A percentile compares a stretch with the other conserved stretches of the same genome.
phyloP scores from a whole-genome alignment of 805 yeast species.

The Wickerhamomyces rabaulensis region DNA sequence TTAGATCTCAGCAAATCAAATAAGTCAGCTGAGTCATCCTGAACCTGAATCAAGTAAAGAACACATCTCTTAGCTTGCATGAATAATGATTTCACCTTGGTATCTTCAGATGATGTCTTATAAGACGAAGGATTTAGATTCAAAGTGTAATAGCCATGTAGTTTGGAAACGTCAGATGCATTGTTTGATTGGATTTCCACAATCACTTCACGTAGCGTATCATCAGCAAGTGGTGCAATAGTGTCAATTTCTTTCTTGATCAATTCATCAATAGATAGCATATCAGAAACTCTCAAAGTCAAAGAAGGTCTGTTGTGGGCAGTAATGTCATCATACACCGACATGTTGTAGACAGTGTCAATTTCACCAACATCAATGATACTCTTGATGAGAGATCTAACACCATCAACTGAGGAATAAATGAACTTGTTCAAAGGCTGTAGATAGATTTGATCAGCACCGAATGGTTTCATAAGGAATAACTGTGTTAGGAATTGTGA shows the following conservation, averaged over 20 bases:
- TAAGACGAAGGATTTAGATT: slow-evolving; percentile 54
- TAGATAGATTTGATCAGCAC: slow-evolving; percentile 53
- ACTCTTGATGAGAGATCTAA: slow-evolving; percentile 38
- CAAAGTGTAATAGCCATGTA: slow-evolving; percentile 50
- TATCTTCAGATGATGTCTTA: slow-evolving; percentile 41
- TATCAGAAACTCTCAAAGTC: slow-evolving; percentile 39
- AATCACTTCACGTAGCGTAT: slow-evolving; percentile 44
- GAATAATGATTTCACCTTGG: slow-evolving; percentile 52
- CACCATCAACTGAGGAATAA: slow-evolving; percentile 41
- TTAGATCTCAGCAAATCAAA: slow-evolving; percentile 65
- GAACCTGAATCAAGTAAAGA: slow-evolving; percentile 79
- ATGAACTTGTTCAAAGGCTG: slow-evolving; percentile 79
- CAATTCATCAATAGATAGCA: slow-evolving; percentile 39
- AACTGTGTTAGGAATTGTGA: slow-evolving; percentile 59
- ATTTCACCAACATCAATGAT: slow-evolving; percentile 51
- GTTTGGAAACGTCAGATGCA: slow-evolving; percentile 41
- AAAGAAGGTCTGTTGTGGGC: slow-evolving; percentile 45
- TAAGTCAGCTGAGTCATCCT: slow-evolving; percentile 57
- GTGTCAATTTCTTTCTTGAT: slow-evolving; percentile 37
- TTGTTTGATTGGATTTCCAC: slow-evolving; percentile 36
- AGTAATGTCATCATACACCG: slow-evolving; percentile 64
- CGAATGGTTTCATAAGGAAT: slow-evolving; percentile 64
- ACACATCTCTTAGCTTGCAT: slow-evolving; percentile 79
- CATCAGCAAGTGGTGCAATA: slow-evolving; percentile 46
- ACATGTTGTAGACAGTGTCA: slow-evolving; percentile 56